Percentiles rank a stretch among this genome's conserved stretches.
Evolutionary conservation across 2,329 filamentous ascomycete genomes (phyloP).

Genomic region (Helotiales sp.): DNA sequence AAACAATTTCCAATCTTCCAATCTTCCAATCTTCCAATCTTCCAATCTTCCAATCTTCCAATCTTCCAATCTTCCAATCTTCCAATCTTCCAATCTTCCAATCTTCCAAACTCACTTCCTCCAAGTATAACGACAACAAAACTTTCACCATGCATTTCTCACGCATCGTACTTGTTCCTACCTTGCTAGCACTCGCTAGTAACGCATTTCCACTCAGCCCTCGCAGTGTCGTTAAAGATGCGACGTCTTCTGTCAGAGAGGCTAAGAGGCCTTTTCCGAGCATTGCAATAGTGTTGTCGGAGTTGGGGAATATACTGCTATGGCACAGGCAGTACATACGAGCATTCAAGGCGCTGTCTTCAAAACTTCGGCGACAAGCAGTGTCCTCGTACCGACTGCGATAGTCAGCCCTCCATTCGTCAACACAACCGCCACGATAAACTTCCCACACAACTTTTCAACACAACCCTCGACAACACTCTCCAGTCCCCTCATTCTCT

Average conservation of each 20-base stretch:
- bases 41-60: too few species aligned
- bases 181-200: background rate
- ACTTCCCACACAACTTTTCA: background rate
- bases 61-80: too few species aligned
- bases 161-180: background rate
- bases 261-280: background rate
- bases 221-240: background rate
- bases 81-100: too few species aligned
- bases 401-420: background rate
- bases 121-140: too few species aligned
- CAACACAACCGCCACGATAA: background rate
- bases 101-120: background rate
- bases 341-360: background rate
- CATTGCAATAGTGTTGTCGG: background rate
- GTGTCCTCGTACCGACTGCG: too few species aligned
- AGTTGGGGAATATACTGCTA: background rate
- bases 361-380: background rate
- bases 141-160: slow-evolving; percentile 1
- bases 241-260: background rate
- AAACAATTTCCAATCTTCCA: background rate
- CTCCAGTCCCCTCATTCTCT: background rate
- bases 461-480: background rate
- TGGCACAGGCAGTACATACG: background rate
- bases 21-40: background rate
- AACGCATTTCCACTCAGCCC: background rate